These are phyloP conservation scores for Hortiboletus campestris DNA, from an alignment of 768 basidiomycete genomes.

Conservation along the genomic window DNA sequence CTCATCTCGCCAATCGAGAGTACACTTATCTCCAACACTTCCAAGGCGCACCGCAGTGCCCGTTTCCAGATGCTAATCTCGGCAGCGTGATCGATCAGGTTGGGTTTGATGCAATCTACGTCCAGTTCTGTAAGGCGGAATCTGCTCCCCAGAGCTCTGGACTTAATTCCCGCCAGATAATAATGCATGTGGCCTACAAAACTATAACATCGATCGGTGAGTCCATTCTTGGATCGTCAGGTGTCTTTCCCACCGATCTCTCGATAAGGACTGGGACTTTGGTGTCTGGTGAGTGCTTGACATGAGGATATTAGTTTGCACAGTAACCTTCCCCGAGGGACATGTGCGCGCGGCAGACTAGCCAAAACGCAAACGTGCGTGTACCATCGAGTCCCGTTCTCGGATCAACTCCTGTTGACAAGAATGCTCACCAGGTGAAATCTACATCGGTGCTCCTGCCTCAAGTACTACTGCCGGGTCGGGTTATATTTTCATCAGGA, in stretches of 20 bases:
- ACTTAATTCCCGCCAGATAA: constrained; percentile 33
- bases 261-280: constrained; percentile 46
- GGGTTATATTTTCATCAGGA: constrained; percentile 35
- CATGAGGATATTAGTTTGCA: background rate
- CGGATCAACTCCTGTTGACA: constrained; percentile 1
- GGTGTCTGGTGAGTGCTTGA: constrained; percentile 28
- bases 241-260: background rate
- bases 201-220: constrained; percentile 54
- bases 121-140: constrained; percentile 52
- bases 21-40: background rate
- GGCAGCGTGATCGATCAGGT: constrained; percentile 58
- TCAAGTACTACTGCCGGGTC: constrained; percentile 41
- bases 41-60: constrained; percentile 44
- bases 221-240: constrained; percentile 15
- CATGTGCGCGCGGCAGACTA: constrained; percentile 41
- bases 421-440: constrained; percentile 27
- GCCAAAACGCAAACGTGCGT: constrained; percentile 40
- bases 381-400: background rate
- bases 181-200: constrained; percentile 42
- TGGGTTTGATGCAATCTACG: constrained; percentile 70
- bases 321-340: constrained; percentile 36
- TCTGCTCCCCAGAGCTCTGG: background rate
- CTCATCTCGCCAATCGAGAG: background rate
- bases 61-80: constrained; percentile 65
- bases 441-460: constrained; percentile 44